These are phyloP conservation scores for Xylariaceae sp. DNA, from an alignment of 2,329 filamentous ascomycete species.

Conservation along the genomic window DNA sequence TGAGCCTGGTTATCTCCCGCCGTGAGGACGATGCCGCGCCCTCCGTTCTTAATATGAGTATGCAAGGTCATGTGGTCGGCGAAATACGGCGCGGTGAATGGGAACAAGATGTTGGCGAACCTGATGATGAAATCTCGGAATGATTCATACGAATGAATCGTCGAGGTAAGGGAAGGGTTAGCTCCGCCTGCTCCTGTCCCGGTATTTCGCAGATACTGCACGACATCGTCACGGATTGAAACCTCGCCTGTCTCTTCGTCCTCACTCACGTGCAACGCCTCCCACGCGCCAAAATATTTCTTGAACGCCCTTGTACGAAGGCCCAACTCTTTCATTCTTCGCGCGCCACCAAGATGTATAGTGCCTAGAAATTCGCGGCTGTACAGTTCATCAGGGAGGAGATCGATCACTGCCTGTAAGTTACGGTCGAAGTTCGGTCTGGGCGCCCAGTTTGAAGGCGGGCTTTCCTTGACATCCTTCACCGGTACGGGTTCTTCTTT, in stretches of 20 bases:
- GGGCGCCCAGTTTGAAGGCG: slow-evolving; percentile 1
- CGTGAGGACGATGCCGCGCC: slow-evolving; percentile 41
- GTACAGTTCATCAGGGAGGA: slow-evolving; percentile 31
- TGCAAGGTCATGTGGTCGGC: slow-evolving; percentile 42
- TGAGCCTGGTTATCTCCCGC: slow-evolving; percentile 41
- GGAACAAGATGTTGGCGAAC: slow-evolving; percentile 37
- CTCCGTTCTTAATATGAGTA: slow-evolving; percentile 38
- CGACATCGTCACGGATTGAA: slow-evolving; percentile 38
- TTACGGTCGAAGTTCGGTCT: slow-evolving; percentile 19
- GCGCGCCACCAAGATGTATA: slow-evolving; percentile 36
- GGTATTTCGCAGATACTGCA: slow-evolving; percentile 31
- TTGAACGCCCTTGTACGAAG: slow-evolving; percentile 37
- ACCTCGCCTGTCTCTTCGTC: slow-evolving; percentile 30
- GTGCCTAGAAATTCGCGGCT: slow-evolving; percentile 35
- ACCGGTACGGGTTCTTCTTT: neutral
- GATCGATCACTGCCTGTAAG: slow-evolving; percentile 23
- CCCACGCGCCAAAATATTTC: slow-evolving; percentile 39
- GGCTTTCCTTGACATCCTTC: neutral
- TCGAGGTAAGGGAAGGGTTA: slow-evolving; percentile 23
- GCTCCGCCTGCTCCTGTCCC: slow-evolving; percentile 13
- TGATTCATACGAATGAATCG: slow-evolving; percentile 39
- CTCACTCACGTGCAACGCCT: slow-evolving; percentile 30
- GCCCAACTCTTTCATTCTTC: slow-evolving; percentile 36
- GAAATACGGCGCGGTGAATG: slow-evolving; percentile 39
- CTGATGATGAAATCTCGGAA: slow-evolving; percentile 38